Percentiles rank a stretch among this genome's conserved stretches.
phyloP scores from a whole-genome alignment of 371 early-diverging fungal genomes.

The Mortierella sp. region DNA sequence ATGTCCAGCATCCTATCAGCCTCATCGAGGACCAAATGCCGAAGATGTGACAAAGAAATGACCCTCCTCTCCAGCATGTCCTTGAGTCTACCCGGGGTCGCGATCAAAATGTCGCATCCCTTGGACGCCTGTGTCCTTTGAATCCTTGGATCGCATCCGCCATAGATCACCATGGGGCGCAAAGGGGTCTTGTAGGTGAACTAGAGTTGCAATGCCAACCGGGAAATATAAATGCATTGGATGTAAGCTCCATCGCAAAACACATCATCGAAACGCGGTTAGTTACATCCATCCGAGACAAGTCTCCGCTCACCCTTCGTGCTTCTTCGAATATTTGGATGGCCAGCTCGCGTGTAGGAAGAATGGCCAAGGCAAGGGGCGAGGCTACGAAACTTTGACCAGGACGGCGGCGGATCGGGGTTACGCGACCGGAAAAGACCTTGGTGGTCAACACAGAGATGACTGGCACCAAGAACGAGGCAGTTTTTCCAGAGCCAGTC shows the following conservation, averaged over 20 bases:
- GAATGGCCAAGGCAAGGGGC: conserved; percentile 56
- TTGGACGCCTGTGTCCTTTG: conserved; percentile 85
- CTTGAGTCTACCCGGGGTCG: conserved; percentile 97
- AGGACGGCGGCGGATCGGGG: conserved; percentile 3
- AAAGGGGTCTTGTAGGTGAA: conserved; percentile 61
- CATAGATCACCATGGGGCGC: conserved; percentile 83
- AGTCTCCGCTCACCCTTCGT: conserved; percentile 18
- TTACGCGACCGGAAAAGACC: conserved; percentile 6
- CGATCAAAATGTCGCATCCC: conserved; percentile 96
- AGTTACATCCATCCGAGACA: too few species aligned
- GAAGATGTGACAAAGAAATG: conserved; percentile 84
- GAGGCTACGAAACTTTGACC: conserved; percentile 7
- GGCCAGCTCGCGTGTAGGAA: conserved; percentile 74
- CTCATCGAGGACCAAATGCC: conserved; percentile 96
- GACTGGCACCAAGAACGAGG: conserved; percentile 74
- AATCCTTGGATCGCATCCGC: conserved; percentile 87
- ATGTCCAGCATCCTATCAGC: conserved; percentile 99
- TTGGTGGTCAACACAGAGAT: conserved; percentile 23
- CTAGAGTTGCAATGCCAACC: too few species aligned
- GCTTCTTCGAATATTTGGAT: conserved; percentile 69
- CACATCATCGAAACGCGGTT: too few species aligned
- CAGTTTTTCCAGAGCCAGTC: conserved; percentile 84
- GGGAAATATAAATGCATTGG: too few species aligned
- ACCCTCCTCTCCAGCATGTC: conserved; percentile 90
- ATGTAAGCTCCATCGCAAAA: too few species aligned